phyloP scores from a whole-genome alignment of 306 rosid genomes.

The Aeschynomene evenia region DNA sequence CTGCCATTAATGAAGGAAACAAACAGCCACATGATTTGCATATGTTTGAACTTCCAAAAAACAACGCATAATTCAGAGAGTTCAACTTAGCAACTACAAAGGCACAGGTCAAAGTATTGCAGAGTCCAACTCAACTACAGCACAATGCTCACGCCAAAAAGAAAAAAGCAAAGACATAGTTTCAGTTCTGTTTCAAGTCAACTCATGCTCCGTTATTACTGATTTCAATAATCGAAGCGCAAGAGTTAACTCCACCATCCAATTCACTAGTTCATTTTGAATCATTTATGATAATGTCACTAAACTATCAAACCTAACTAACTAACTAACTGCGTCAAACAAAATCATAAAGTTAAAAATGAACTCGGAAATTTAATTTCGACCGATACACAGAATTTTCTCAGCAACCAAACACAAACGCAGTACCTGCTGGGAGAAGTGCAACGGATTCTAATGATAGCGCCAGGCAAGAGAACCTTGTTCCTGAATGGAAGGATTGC shows the following conservation, averaged over 20 bases:
- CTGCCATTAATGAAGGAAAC: conserved; percentile 39
- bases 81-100: background rate
- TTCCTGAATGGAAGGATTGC: conserved; percentile 96
- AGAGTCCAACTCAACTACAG: conserved; percentile 15
- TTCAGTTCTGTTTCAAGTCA: conserved; percentile 9
- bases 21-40: background rate
- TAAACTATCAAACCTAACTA: background rate
- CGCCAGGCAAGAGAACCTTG: conserved; percentile 96
- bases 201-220: background rate
- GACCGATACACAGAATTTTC: background rate
- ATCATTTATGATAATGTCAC: background rate
- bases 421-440: conserved; percentile 88
- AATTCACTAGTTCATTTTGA: background rate
- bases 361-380: background rate
- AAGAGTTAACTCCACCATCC: background rate
- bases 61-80: background rate
- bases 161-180: background rate
- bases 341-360: background rate
- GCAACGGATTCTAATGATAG: conserved; percentile 95
- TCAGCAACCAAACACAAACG: background rate
- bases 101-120: background rate
- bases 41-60: background rate
- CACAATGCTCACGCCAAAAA: background rate
- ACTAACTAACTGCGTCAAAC: background rate
- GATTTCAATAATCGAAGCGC: background rate